phyloP scores from a whole-genome alignment of 371 early-diverging fungal species.

The Mucor mucedo region DNA sequence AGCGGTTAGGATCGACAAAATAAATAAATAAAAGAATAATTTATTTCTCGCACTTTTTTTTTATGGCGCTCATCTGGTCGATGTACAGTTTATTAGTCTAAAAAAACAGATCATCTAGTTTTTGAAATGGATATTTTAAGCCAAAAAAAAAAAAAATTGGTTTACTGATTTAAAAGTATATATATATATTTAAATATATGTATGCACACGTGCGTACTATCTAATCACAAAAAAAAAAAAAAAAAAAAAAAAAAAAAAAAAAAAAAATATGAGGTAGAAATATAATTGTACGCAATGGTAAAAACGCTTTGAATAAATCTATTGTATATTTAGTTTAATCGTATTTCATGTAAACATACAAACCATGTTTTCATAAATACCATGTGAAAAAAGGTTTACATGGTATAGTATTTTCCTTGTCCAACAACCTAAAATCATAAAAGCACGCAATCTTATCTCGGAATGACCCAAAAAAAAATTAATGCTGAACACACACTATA shows the following conservation, averaged over 20 bases:
- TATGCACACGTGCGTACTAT: neutral
- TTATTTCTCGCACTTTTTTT: neutral
- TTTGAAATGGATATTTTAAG: neutral
- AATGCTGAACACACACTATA: neutral
- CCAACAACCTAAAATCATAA: neutral
- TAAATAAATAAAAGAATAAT: neutral
- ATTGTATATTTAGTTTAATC: no score
- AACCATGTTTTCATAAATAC: no score
- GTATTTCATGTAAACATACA: no score
- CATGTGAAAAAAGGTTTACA: neutral
- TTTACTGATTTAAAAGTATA: no score
- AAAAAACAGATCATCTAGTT: constrained; percentile 4
- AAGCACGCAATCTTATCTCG: constrained; percentile 2
- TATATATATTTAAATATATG: no score
- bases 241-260: no score
- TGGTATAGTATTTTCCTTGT: neutral
- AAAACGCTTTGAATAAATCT: no score
- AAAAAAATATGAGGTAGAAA: no score
- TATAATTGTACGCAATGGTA: no score
- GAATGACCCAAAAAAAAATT: neutral
- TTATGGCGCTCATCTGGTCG: neutral
- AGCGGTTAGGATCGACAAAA: neutral
- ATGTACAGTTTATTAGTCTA: neutral
- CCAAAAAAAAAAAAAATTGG: neutral
- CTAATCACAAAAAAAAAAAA: no score